Evolutionary conservation across 768 basidiomycete genomes (phyloP), one percentile per base, ranked within the genome.

Genomic region (Tylopilus sp.): DNA sequence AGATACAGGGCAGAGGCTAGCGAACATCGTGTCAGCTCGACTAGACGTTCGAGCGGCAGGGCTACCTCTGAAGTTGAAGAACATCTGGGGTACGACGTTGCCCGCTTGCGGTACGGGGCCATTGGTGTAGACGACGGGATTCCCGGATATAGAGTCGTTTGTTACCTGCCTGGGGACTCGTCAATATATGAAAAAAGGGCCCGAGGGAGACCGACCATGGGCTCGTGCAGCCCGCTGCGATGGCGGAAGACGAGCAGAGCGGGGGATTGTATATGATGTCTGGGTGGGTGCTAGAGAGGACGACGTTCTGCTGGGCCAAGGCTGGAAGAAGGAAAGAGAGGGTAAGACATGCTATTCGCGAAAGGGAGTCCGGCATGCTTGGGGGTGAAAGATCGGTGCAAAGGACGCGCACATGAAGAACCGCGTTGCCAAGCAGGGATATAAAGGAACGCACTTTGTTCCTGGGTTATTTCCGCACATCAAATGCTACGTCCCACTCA

Each of bases 1-100:
- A 83, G 66, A 55, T 70, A 77, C 7, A 81, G 60, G 4, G 70
- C 64, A 10, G 74, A 76, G n/a, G 77, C 80, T 80, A 52, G 34
- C 43, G 0, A 26, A 6, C 16, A 17, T 24, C 34, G 21, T 67
- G 14, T 17, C 3, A 17, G 14, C 25, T 34, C 12, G 45, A 40
- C 12, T 21, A 14, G 10, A 12, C 28, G 16, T 19, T n/a, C 45
- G 14, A 30, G 40, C 3, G 16, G 30, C 21, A 6, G n/a, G 21
- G 42, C 49, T 57, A 81, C 83, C 83, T 71, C 72, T 73, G 67
- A 83, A 81, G 29, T 69, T 71, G 50, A 85, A 63, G 60, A 83
- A 84, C 70, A 84, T 71, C 53, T 84, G 83, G 2, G 82, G 83
- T 52, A 81, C 65, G 34, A 80, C 72, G 50, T 75, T 65, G 21